Percentiles rank a stretch among this genome's conserved stretches.
Evolutionary conservation across 345 rosid genomes (phyloP).

Genomic region (Salix suchowensis): DNA sequence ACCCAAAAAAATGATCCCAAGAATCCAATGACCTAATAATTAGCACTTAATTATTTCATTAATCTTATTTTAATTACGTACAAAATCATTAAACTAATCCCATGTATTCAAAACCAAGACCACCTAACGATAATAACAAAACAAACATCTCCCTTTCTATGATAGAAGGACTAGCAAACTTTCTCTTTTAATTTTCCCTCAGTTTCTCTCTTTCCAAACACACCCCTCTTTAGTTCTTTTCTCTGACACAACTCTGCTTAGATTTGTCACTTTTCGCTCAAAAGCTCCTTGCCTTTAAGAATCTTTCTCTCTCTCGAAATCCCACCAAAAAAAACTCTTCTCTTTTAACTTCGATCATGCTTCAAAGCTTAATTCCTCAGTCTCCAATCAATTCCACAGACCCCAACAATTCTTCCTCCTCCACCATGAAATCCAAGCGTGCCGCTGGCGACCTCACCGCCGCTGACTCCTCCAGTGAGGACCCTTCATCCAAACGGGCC

Average conservation of each 20-base stretch:
- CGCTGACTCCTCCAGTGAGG: conserved; percentile 29
- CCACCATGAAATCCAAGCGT: conserved; percentile 65
- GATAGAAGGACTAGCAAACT: background rate
- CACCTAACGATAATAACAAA: conserved; percentile 14
- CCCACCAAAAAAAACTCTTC: conserved; percentile 1
- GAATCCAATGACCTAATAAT: conserved; percentile 30
- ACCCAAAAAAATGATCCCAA: conserved; percentile 16
- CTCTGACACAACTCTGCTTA: conserved; percentile 35
- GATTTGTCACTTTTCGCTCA: conserved; percentile 40
- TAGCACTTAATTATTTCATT: background rate
- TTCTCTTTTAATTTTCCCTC: conserved; percentile 16
- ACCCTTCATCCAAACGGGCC: conserved; percentile 49
- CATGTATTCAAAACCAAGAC: background rate
- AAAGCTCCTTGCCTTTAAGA: conserved; percentile 37
- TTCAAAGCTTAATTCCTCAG: conserved; percentile 51
- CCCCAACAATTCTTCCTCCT: conserved; percentile 12
- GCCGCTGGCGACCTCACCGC: conserved; percentile 30
- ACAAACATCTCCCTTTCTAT: background rate
- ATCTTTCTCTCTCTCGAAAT: conserved; percentile 16
- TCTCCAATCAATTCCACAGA: conserved; percentile 23
- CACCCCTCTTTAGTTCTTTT: background rate
- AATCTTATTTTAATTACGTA: conserved; percentile 36
- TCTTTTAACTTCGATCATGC: conserved; percentile 39
- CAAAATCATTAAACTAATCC: background rate
- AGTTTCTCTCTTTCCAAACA: conserved; percentile 27